Conservation (phyloP, 1,284 basidiomycete species). For the Boletellus dicymbophilus region DNA sequence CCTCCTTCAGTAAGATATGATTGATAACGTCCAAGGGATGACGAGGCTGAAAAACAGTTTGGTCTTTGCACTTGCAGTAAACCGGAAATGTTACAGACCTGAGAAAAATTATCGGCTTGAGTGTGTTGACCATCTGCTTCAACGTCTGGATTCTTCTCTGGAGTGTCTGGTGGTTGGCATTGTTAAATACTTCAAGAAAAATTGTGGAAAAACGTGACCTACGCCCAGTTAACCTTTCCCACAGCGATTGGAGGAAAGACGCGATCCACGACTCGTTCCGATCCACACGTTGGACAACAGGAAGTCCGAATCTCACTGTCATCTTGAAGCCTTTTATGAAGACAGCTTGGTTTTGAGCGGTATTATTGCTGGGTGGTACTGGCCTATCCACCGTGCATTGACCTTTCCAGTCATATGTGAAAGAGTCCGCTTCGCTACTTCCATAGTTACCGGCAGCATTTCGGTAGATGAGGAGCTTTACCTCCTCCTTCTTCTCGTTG, state of each 20-base stretch:
- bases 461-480: not conserved
- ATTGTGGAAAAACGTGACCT: too few relatives aligned
- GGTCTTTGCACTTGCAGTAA: too few relatives aligned
- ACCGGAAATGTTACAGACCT: not conserved
- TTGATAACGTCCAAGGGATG: not conserved
- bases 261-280: not conserved
- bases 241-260: too few relatives aligned
- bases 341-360: constrained; percentile 5
- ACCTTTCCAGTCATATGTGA: not conserved
- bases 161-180: too few relatives aligned
- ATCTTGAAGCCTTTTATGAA: constrained; percentile 14
- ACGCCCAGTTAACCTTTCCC: too few relatives aligned
- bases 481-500: not conserved
- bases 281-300: not conserved
- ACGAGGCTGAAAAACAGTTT: not conserved
- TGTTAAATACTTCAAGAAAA: too few relatives aligned
- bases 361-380: too few relatives aligned
- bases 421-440: too few relatives aligned
- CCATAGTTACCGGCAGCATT: not conserved
- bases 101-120: not conserved
- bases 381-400: not conserved
- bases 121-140: too few relatives aligned
- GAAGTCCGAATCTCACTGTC: not conserved
- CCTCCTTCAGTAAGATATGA: not conserved
- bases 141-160: too few relatives aligned